These are phyloP conservation scores for Ceratobasidium sp. DNA, from an alignment of 1,284 basidiomycete species.

Conservation along the genomic window DNA sequence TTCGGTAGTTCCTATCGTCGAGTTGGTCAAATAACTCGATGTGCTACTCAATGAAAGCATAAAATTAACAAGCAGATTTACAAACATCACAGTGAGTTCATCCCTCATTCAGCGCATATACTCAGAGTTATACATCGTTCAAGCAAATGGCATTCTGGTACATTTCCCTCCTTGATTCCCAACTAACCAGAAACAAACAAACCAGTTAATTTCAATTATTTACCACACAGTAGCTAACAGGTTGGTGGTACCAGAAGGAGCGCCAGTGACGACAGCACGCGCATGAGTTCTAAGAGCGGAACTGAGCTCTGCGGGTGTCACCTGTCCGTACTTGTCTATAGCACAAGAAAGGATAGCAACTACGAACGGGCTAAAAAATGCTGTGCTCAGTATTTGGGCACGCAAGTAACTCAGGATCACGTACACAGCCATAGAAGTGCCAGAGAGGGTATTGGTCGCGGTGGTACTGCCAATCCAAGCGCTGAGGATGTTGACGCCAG, in stretches of 20 bases:
- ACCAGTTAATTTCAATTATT: slow-evolving; percentile 66
- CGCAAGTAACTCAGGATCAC: not conserved
- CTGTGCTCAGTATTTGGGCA: not conserved
- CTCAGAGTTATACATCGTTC: too few relatives aligned
- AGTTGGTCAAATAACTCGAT: too few relatives aligned
- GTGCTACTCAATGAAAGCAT: too few relatives aligned
- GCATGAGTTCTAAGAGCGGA: slow-evolving; percentile 3
- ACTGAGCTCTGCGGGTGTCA: not conserved
- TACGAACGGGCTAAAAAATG: not conserved
- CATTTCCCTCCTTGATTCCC: too few relatives aligned
- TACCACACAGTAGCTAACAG: slow-evolving; percentile 15
- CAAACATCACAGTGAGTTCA: too few relatives aligned
- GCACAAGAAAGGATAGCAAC: not conserved
- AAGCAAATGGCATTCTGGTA: too few relatives aligned
- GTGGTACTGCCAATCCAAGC: slow-evolving; percentile 72
- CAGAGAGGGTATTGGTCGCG: slow-evolving; percentile 76
- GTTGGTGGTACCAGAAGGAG: slow-evolving; percentile 41
- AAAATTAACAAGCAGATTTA: too few relatives aligned
- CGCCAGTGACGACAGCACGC: slow-evolving; percentile 21
- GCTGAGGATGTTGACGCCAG: slow-evolving; percentile 79
- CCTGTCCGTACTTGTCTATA: not conserved
- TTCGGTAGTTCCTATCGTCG: too few relatives aligned
- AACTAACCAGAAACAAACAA: too few relatives aligned
- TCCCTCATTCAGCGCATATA: too few relatives aligned
- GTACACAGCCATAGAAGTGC: slow-evolving; percentile 72